Conservation (phyloP, 148 eudicot genomes). For the Gaultheria prostrata region DNA sequence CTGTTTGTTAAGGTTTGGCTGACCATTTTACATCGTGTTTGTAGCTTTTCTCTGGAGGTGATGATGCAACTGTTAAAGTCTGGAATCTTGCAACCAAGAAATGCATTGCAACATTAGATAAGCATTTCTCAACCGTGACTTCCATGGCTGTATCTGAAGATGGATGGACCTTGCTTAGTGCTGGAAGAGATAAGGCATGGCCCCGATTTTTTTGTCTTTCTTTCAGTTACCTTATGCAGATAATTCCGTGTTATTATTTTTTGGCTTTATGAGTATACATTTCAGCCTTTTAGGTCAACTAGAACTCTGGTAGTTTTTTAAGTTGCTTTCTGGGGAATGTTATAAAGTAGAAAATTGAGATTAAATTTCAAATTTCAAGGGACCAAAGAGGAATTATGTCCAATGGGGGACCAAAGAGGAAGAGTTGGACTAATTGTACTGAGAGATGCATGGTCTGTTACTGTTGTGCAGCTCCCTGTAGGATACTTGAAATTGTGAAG, state of each 20-base stretch:
- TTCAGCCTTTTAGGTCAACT: not conserved
- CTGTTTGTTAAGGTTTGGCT: not conserved
- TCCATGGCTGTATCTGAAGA: constrained; percentile 83
- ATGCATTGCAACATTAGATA: constrained; percentile 66
- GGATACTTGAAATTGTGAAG: too few relatives aligned
- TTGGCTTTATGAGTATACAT: not conserved
- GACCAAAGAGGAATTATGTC: not conserved
- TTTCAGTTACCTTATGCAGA: not conserved
- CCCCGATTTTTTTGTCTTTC: not conserved
- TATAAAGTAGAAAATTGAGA: not conserved
- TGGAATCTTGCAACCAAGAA: constrained; percentile 89
- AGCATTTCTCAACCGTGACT: constrained; percentile 82
- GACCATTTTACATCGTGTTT: constrained; percentile 6
- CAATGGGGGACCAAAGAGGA: not conserved
- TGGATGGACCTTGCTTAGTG: constrained; percentile 70
- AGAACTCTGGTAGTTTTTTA: not conserved
- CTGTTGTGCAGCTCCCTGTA: not conserved
- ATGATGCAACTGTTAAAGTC: constrained; percentile 72
- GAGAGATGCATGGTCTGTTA: not conserved
- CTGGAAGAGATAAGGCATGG: constrained; percentile 90
- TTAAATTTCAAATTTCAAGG: not conserved
- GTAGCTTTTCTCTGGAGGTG: constrained; percentile 87
- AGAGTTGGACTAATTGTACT: not conserved
- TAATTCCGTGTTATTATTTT: not conserved
- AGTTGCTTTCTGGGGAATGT: not conserved